phyloP scores from a whole-genome alignment of 352 stramenopile species.

The Phytophthora capsici region DNA sequence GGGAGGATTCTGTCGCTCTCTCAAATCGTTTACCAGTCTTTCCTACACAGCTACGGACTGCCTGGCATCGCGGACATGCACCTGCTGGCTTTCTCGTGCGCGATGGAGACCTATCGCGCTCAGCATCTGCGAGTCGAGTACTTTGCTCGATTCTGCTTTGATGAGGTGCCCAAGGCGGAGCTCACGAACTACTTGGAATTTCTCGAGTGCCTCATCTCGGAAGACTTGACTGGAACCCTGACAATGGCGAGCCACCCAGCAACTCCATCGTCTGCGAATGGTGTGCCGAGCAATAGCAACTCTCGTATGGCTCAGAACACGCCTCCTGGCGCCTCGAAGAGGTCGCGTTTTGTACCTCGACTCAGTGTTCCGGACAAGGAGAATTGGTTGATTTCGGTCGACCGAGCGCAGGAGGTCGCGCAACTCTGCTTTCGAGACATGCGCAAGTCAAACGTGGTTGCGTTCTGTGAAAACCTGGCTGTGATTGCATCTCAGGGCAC shows the following conservation, averaged over 20 bases:
- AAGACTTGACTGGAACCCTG: slow-evolving; percentile 40
- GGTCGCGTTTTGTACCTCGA: slow-evolving; percentile 55
- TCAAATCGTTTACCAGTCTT: slow-evolving; percentile 84
- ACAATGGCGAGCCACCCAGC: slow-evolving; percentile 18
- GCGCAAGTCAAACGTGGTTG: slow-evolving; percentile 59
- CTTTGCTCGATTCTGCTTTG: slow-evolving; percentile 80
- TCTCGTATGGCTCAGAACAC: slow-evolving; percentile 17
- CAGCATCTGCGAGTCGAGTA: slow-evolving; percentile 79
- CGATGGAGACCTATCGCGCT: slow-evolving; percentile 65
- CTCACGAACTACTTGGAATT: slow-evolving; percentile 75
- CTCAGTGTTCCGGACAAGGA: slow-evolving; percentile 74
- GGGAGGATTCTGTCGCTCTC: slow-evolving; percentile 56
- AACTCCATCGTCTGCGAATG: slow-evolving; percentile 9
- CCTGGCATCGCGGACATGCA: slow-evolving; percentile 85
- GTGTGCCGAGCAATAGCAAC: neutral
- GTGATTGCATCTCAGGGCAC: slow-evolving; percentile 51
- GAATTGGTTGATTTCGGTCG: slow-evolving; percentile 67
- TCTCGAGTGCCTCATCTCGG: slow-evolving; percentile 76
- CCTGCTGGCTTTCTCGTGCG: slow-evolving; percentile 73
- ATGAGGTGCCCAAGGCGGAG: slow-evolving; percentile 63
- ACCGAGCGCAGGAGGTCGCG: slow-evolving; percentile 69
- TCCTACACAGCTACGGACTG: slow-evolving; percentile 81
- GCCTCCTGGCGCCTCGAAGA: slow-evolving; percentile 38
- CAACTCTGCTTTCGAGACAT: slow-evolving; percentile 78
- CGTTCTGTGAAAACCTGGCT: slow-evolving; percentile 73